phyloP scores from a whole-genome alignment of 768 basidiomycete genomes.

The Suillus occidentalis region DNA sequence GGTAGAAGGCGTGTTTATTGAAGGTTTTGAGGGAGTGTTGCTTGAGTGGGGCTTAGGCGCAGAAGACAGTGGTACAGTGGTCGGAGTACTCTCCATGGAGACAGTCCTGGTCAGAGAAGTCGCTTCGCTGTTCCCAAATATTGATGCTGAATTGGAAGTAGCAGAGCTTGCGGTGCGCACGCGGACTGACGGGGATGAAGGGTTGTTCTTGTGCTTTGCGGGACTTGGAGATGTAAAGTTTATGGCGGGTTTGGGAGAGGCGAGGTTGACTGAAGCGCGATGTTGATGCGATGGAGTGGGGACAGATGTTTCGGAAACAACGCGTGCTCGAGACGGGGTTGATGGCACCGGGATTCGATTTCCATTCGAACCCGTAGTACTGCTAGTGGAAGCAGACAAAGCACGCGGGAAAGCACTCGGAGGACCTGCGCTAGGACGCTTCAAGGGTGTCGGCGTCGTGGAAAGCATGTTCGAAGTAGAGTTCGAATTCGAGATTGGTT shows the following conservation, averaged over 20 bases:
- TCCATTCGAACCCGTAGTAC: conserved; percentile 6
- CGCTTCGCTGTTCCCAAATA: background rate
- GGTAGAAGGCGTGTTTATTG: conserved; percentile 18
- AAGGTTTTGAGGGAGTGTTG: conserved; percentile 28
- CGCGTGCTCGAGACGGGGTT: conserved; percentile 41
- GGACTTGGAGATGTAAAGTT: conserved; percentile 44
- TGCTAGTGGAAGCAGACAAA: conserved; percentile 20
- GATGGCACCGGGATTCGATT: conserved; percentile 24
- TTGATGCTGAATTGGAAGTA: conserved; percentile 1
- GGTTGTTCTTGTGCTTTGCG: conserved; percentile 23
- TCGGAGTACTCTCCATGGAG: conserved; percentile 2
- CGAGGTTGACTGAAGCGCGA: conserved; percentile 16
- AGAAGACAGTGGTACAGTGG: conserved; percentile 19
- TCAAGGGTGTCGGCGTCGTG: conserved; percentile 27
- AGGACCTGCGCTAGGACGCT: conserved; percentile 18
- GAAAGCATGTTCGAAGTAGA: conserved; percentile 22
- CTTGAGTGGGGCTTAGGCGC: conserved; percentile 41
- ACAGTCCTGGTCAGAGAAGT: background rate
- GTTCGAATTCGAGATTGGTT: conserved; percentile 26
- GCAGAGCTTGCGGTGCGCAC: background rate
- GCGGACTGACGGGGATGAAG: background rate
- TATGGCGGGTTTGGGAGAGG: conserved; percentile 34
- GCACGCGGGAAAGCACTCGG: conserved; percentile 28
- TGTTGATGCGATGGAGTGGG: conserved; percentile 24
- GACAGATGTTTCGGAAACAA: conserved; percentile 42